Base-by-base conservation (phyloP, 441 rosid genomes). In the Brassica hybrid region DNA sequence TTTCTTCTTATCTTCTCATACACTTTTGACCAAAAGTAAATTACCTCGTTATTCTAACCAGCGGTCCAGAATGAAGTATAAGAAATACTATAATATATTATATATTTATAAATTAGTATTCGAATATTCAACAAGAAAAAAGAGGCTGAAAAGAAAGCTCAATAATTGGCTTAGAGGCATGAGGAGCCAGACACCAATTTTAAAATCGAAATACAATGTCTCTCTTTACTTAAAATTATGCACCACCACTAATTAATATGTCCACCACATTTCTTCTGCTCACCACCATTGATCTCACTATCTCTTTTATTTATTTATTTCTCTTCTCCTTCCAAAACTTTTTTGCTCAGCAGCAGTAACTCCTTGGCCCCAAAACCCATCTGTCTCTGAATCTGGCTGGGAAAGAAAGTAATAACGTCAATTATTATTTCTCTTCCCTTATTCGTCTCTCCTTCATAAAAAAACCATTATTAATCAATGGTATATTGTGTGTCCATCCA, bases 81-180 rank as follows among this genome's bases (percentile, higher is more conserved):
- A 18, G 11, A 30, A 30, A 30, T 30, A 30, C n/a, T n/a, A n/a
- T n/a, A n/a, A n/a, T n/a, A n/a, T n/a, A n/a, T 30, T 25, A 25
- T 25, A 9, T 21, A 17, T 25, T 18, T 21, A 48, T 25, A 25
- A 7, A 66, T 30, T 30, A 65, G 11, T 10, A 75, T 34, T 54
- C n/a, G 36, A 57, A 25, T 1, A 41, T 65, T 30, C 30, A 77
- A 71, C 72, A 65, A 77, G 27, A 77, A 77, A 54, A 61, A 27
- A 71, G 80, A 30, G 59, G 65, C 11, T 12, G 69, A 72, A 66
- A 66, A 78, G 18, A 62, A 23, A 72, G 64, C 17, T 66, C 81
- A 78, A 78, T 78, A 78, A 78, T 78, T 78, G 81, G 81, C 9
- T 25, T 5, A 45, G 81, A 78, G 66, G 76, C 72, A 71, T 45